Base-by-base conservation (phyloP, 2,329 filamentous ascomycete genomes). In the Lecanosticta acicola region DNA sequence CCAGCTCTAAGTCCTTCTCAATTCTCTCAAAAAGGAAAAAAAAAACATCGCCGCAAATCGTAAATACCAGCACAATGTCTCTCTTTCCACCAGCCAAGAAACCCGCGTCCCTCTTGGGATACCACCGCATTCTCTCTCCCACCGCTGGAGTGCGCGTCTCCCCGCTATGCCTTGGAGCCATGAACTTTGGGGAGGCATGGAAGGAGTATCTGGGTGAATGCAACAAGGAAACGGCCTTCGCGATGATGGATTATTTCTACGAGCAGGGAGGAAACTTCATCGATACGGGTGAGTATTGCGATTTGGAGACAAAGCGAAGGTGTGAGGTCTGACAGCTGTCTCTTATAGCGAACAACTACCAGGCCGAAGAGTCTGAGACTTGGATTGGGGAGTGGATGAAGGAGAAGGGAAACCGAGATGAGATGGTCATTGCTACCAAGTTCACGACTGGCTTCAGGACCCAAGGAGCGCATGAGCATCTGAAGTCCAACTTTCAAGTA, bases 341-440 rank as follows among this genome's bases (percentile, higher is more conserved):
- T 24, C 13, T 8, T 39, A 17, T 7, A 41, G 58, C 58, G 37
- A 64, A 66, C 53, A 65, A 62, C 55, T 66, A 66, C 54, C 63
- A 66, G 39, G 57, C 52, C 41, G 62, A 63, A 35, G 58, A 66
- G 44, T 57, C 51, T 13, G 64, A 66, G 50, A 50, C 47, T 9
- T 66, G 62, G 62, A 54, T 65, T 36, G 61, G 60, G n/a, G 61
- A 63, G 29, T 58, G 55, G 56, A 55, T 59, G 56, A 42, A 56
- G 48, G 49, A 56, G 48, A 35, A 49, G 13, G 38, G 53, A 14
- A 50, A 50, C 24, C 38, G 51, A 9, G 48, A 49, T 13, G 40
- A 54, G 46, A 77, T 87, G 65, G 81, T 87, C 17, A 71, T 87
- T 19, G 59, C 58, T 33, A 59, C 58, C 9, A 87, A 87, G 61